phyloP scores from a whole-genome alignment of 495 filamentous ascomycete species.

The Hypoxylon fuscum region DNA sequence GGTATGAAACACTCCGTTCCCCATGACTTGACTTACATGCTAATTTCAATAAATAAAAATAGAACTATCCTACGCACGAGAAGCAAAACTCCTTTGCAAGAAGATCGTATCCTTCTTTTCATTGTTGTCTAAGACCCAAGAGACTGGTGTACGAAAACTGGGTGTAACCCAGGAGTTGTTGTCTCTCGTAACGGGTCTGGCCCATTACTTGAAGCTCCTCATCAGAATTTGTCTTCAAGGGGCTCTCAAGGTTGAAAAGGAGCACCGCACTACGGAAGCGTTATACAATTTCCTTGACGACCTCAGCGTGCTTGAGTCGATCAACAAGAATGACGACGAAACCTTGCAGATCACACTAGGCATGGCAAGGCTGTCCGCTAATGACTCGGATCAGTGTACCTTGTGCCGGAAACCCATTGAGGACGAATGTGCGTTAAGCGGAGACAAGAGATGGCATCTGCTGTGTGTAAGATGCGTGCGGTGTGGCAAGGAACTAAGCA shows the following conservation, averaged over 20 bases:
- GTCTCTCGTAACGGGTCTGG: conserved; percentile 93
- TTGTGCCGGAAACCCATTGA: conserved; percentile 88
- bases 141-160: conserved; percentile 83
- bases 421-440: conserved; percentile 82
- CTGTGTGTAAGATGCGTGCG: conserved; percentile 78
- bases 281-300: conserved; percentile 83
- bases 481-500: conserved; percentile 77
- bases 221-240: conserved; percentile 97
- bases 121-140: conserved; percentile 90
- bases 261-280: conserved; percentile 75
- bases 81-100: conserved; percentile 97
- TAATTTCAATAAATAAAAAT: no score
- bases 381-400: conserved; percentile 82
- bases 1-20: conserved; percentile 61
- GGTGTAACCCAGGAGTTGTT: conserved; percentile 97
- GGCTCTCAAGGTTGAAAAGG: conserved; percentile 87
- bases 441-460: conserved; percentile 82
- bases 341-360: conserved; percentile 78
- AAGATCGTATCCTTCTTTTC: conserved; percentile 99
- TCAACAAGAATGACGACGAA: conserved; percentile 73
- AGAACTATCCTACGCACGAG: conserved; percentile 91
- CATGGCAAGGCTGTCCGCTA: conserved; percentile 75
- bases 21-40: not conserved
- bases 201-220: conserved; percentile 97
- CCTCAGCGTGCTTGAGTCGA: conserved; percentile 75